phyloP scores from a whole-genome alignment of 2,329 filamentous ascomycete genomes.

The Myriosclerotinia duriaeana region DNA sequence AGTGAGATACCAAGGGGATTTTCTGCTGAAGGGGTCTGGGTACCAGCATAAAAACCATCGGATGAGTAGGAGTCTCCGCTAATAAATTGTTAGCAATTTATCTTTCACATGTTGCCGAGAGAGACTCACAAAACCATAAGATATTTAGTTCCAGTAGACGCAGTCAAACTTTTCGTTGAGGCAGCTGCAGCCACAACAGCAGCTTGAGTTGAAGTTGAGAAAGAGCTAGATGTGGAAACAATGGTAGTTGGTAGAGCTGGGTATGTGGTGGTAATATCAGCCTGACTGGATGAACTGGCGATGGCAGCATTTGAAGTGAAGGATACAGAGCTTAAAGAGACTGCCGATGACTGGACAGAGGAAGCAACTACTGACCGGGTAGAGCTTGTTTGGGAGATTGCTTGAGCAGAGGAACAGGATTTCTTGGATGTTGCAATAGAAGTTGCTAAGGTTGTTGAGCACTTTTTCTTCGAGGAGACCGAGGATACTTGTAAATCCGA shows the following conservation, averaged over 20 bases:
- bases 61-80: slow-evolving; percentile 19
- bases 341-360: not conserved
- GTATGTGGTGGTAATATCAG: not conserved
- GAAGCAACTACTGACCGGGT: not conserved
- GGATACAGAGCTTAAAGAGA: not conserved
- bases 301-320: too few species aligned
- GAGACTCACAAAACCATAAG: slow-evolving; percentile 15
- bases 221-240: not conserved
- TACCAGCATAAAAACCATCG: slow-evolving; percentile 10
- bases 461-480: not conserved
- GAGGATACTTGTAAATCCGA: not conserved
- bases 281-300: not conserved
- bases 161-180: not conserved
- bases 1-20: slow-evolving; percentile 4
- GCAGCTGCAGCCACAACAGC: not conserved
- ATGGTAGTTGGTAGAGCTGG: not conserved
- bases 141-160: slow-evolving; percentile 19
- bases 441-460: not conserved
- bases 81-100: not conserved
- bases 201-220: not conserved
- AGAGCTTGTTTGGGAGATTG: not conserved
- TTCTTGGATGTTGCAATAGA: slow-evolving; percentile 1
- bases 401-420: not conserved
- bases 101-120: not conserved
- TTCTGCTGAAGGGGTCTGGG: not conserved